Evolutionary conservation across 805 yeast genomes (phyloP).

Genomic region (Kodamaea sagamina): DNA sequence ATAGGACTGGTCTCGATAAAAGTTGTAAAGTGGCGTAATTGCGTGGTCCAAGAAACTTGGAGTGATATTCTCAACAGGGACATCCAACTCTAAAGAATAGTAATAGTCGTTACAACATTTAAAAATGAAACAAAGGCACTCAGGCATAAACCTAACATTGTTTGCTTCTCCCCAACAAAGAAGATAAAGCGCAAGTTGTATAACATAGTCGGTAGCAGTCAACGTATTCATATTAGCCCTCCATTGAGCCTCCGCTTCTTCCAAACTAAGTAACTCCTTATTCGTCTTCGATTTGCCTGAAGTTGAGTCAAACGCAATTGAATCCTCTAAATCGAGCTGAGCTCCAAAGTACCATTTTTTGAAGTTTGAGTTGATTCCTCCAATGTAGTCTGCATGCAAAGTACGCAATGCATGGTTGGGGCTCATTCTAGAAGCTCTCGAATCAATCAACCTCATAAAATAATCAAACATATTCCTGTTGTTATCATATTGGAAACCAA

Average conservation of each 20-base stretch:
- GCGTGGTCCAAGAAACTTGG: constrained; percentile 61
- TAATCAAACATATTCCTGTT: constrained; percentile 68
- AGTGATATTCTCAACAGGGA: constrained; percentile 30
- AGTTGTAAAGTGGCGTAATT: constrained; percentile 73
- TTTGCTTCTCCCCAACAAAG: constrained; percentile 91
- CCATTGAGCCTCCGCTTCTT: constrained; percentile 55
- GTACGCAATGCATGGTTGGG: constrained; percentile 57
- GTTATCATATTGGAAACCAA: constrained; percentile 71
- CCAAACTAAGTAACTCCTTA: constrained; percentile 13
- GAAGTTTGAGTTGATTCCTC: constrained; percentile 68
- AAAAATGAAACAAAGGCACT: constrained; percentile 80
- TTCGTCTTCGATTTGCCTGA: constrained; percentile 24
- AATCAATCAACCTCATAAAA: constrained; percentile 60
- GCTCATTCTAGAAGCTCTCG: constrained; percentile 66
- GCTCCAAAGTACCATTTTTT: constrained; percentile 79
- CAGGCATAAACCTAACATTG: constrained; percentile 85
- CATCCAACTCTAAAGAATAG: constrained; percentile 45
- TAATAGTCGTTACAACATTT: constrained; percentile 76
- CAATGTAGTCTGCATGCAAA: constrained; percentile 73
- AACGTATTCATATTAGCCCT: constrained; percentile 48
- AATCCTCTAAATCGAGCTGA: constrained; percentile 61
- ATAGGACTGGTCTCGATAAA: constrained; percentile 56
- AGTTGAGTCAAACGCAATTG: constrained; percentile 38
- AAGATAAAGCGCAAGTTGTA: constrained; percentile 69
- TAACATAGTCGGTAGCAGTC: constrained; percentile 53